Conservation (phyloP, 1,139 yeast genomes). For the Yamadazyma aaseri region DNA sequence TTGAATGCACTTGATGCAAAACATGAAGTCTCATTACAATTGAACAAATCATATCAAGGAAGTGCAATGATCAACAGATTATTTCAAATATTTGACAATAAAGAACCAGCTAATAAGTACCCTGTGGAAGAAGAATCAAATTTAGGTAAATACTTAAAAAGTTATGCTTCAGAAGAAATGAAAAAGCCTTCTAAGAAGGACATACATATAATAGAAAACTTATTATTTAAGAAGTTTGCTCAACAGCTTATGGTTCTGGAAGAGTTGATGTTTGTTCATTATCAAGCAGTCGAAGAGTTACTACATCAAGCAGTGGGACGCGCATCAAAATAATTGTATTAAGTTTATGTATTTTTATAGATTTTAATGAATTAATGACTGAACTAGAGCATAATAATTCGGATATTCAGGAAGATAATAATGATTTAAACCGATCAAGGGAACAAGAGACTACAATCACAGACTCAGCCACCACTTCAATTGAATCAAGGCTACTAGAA, state of each 20-base stretch:
- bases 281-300: constrained; percentile 8
- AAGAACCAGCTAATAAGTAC: not conserved
- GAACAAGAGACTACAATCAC: no score
- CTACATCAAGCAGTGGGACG: not conserved
- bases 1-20: constrained; percentile 34
- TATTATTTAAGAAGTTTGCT: constrained; percentile 11
- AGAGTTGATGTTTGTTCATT: constrained; percentile 9
- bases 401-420: no score
- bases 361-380: constrained; percentile 1
- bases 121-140: constrained; percentile 5
- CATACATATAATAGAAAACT: constrained; percentile 14
- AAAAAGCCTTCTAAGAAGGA: constrained; percentile 8
- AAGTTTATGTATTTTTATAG: not conserved
- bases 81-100: constrained; percentile 29
- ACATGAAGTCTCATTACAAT: constrained; percentile 16
- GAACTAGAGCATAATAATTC: not conserved
- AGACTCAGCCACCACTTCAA: no score
- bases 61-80: constrained; percentile 36
- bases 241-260: constrained; percentile 6
- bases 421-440: no score
- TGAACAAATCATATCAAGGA: constrained; percentile 6
- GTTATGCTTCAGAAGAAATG: constrained; percentile 6
- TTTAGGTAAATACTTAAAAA: constrained; percentile 7
- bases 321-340: not conserved
- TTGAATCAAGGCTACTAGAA: no score